These are phyloP conservation scores for Yamadazyma sp. DNA, from an alignment of 1,139 yeast species.

Conservation along the genomic window DNA sequence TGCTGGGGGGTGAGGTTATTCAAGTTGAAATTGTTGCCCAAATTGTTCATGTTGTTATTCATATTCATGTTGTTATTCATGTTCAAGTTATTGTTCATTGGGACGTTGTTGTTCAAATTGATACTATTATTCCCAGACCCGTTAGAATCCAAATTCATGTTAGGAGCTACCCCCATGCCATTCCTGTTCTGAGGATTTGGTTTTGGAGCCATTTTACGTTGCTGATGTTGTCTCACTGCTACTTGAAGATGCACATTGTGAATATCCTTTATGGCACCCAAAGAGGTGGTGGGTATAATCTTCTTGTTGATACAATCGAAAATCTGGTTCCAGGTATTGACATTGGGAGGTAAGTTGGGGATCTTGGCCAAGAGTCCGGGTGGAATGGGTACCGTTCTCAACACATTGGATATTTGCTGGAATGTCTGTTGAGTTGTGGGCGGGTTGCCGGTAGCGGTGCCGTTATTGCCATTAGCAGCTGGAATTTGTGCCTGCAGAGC, in stretches of 20 bases:
- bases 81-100: slow-evolving; percentile 16
- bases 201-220: slow-evolving; percentile 20
- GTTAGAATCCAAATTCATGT: slow-evolving; percentile 7
- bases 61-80: slow-evolving; percentile 11
- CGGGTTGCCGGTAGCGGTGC: slow-evolving; percentile 9
- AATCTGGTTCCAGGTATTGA: slow-evolving; percentile 81
- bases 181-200: slow-evolving; percentile 19
- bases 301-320: slow-evolving; percentile 67
- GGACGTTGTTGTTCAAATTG: slow-evolving; percentile 9
- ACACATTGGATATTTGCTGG: slow-evolving; percentile 38
- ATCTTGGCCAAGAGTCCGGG: slow-evolving; percentile 66
- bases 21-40: slow-evolving; percentile 15
- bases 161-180: slow-evolving; percentile 10
- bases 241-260: slow-evolving; percentile 55
- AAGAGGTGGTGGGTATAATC: slow-evolving; percentile 52
- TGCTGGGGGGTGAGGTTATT: slow-evolving; percentile 36
- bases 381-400: slow-evolving; percentile 67
- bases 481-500: neutral
- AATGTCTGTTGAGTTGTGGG: slow-evolving; percentile 26
- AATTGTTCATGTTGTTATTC: slow-evolving; percentile 15
- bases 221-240: slow-evolving; percentile 37
- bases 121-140: slow-evolving; percentile 15
- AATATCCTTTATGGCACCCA: slow-evolving; percentile 59
- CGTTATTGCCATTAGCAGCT: neutral
- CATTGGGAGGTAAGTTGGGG: slow-evolving; percentile 81